Conservation (phyloP, 2,329 filamentous ascomycete species). For the Verruconis gallopava region DNA sequence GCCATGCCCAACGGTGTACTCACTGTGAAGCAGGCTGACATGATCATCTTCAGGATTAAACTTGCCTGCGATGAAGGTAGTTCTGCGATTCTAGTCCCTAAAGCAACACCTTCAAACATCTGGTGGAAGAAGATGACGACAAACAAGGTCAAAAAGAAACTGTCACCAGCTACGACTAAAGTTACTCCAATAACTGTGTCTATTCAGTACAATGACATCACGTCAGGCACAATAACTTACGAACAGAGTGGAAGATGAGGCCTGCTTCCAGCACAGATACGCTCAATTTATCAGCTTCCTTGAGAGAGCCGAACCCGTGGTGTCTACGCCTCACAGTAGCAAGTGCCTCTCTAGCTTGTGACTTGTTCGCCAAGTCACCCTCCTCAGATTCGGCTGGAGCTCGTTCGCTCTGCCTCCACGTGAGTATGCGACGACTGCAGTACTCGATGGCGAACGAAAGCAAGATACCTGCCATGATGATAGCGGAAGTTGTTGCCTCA, state of each 20-base stretch:
- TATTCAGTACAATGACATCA: neutral
- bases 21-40: constrained; percentile 52
- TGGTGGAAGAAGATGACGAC: constrained; percentile 65
- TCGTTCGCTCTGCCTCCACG: neutral
- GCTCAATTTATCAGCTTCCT: constrained; percentile 35
- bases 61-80: constrained; percentile 27
- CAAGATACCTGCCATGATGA: constrained; percentile 63
- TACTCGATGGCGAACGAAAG: constrained; percentile 62
- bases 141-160: constrained; percentile 38
- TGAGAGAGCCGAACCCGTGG: neutral
- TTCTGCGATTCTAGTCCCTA: constrained; percentile 56
- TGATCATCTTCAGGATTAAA: constrained; percentile 40
- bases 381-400: neutral
- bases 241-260: constrained; percentile 61
- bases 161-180: constrained; percentile 40
- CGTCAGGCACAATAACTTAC: constrained; percentile 28
- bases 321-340: neutral
- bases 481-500: constrained; percentile 55
- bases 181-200: constrained; percentile 49
- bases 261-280: constrained; percentile 61
- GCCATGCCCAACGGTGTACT: constrained; percentile 70
- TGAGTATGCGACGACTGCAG: constrained; percentile 45
- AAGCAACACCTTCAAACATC: constrained; percentile 63
- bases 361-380: neutral
- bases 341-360: neutral